A percentile compares a stretch with the other conserved stretches of the same genome.
Evolutionary conservation across 352 stramenopile species (phyloP).

Genomic region (Phytophthora boehmeriae): DNA sequence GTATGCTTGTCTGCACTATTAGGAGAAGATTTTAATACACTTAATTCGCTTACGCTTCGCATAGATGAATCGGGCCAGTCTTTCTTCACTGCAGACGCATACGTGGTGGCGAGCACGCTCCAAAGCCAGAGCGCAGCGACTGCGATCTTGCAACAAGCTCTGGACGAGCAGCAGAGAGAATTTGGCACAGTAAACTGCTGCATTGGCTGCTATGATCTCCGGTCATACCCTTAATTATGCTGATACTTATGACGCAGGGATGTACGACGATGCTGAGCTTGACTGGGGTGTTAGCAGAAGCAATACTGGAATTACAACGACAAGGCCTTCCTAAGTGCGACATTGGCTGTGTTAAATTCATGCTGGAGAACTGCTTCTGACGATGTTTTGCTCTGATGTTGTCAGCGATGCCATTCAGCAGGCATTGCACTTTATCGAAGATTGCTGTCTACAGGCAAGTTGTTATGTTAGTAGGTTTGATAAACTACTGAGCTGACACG

Average conservation of each 20-base stretch:
- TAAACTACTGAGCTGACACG: not conserved
- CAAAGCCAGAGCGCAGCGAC: slow-evolving; percentile 33
- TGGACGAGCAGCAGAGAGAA: slow-evolving; percentile 20
- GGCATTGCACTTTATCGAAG: slow-evolving; percentile 16
- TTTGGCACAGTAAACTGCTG: slow-evolving; percentile 24
- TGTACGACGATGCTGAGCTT: slow-evolving; percentile 29
- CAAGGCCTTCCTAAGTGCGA: slow-evolving; percentile 23
- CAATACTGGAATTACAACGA: slow-evolving; percentile 14
- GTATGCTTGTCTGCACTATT: no score
- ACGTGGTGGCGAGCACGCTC: slow-evolving; percentile 23
- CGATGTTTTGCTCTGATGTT: not conserved
- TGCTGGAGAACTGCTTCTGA: not conserved
- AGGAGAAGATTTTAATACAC: no score
- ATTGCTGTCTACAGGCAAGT: slow-evolving; percentile 19
- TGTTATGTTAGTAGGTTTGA: no score
- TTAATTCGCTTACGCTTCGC: not conserved
- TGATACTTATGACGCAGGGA: slow-evolving; percentile 16
- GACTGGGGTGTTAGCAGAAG: slow-evolving; percentile 24
- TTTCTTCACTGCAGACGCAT: slow-evolving; percentile 27
- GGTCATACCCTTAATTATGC: no score
- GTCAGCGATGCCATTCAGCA: slow-evolving; percentile 21
- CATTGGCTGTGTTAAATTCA: not conserved
- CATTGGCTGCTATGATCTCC: not conserved
- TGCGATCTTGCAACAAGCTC: slow-evolving; percentile 31
- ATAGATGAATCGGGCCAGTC: slow-evolving; percentile 27